Percentiles rank a stretch among this genome's conserved stretches.
These are phyloP conservation scores for Alternaria triticimaculans DNA, from an alignment of 2,329 filamentous ascomycete species.

Conservation along the genomic window DNA sequence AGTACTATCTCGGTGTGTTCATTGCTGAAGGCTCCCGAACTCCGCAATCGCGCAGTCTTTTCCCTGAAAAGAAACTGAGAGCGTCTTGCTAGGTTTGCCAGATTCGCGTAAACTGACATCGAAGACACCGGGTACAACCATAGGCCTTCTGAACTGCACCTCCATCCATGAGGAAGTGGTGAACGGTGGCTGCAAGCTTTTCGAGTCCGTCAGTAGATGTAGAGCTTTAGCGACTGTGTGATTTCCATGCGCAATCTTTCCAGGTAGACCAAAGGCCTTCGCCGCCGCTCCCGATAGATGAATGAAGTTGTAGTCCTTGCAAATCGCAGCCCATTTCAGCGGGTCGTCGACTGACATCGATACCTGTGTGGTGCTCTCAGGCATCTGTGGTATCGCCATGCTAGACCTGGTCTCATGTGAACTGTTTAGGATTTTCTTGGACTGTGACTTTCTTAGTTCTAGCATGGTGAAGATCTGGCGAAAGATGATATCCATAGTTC, in stretches of 20 bases:
- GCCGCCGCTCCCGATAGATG: slow-evolving; percentile 5
- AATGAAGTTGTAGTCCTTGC: slow-evolving; percentile 15
- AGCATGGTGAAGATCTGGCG: slow-evolving; percentile 14
- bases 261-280: slow-evolving; percentile 6
- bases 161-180: slow-evolving; percentile 1
- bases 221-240: slow-evolving; percentile 7
- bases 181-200: neutral
- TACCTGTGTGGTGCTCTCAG: neutral
- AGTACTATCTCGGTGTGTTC: neutral
- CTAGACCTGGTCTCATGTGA: neutral
- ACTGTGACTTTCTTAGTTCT: slow-evolving; percentile 1
- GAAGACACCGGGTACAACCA: slow-evolving; percentile 2
- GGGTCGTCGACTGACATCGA: slow-evolving; percentile 2
- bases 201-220: neutral
- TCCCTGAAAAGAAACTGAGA: neutral
- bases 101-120: neutral
- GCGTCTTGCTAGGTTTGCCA: neutral
- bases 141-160: slow-evolving; percentile 6
- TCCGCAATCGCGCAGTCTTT: neutral
- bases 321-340: slow-evolving; percentile 5
- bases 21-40: neutral
- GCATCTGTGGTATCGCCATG: neutral
- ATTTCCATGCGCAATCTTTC: slow-evolving; percentile 12
- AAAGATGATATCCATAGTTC: neutral
- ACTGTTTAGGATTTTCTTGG: no score